Evolutionary conservation across 2,329 filamentous ascomycete genomes (phyloP), one percentile per base, ranked within the genome.

Genomic region (Neophaeococcomyces aloes): DNA sequence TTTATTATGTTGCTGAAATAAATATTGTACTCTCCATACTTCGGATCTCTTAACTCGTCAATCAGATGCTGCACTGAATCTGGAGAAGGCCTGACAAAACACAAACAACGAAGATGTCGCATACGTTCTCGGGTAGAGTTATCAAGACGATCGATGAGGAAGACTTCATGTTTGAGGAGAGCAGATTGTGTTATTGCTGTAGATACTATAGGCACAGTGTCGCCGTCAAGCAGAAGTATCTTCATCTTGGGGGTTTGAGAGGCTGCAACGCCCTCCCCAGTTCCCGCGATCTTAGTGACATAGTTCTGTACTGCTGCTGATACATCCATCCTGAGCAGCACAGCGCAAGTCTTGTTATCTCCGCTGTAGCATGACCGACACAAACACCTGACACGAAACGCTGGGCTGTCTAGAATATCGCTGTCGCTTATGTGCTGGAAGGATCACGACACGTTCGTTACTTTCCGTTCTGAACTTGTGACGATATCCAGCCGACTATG

Each of bases 1-100:
- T 93, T 94, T 59, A 91, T 81, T 47, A 98, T 83, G 62, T 98
- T 98, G 70, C 87, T 96, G 64, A 98, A 94, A 64, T 93, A 95
- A 45, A 98, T 76, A 59, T 94, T 79, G 65, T 98, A 98, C 67
- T 98, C 91, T 52, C 91, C 89, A 57, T 98, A 98, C 61, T 88
- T 95, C 3, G 91, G 93, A 38, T 96, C 89, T 48, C 91, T 78
- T 44, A 98, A 74, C 68, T 98, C 91, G 59, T 98, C 91, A 54
- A 98, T 89, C 42, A 98, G 75, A 50, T 84, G 78, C 60, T 98
- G 88, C 59, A 96, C 87, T 4, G 89, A 93, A 54, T 93, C 86
- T 10, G 89, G 76, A 0, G 89, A 94, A 6, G 91, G 91, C 31
- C 93, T 81, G 37, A 98, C 76, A 55, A 98, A 89, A 61, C 87